Base-by-base conservation (phyloP, 2,329 filamentous ascomycete genomes). In the Penicillium griseofulvum region DNA sequence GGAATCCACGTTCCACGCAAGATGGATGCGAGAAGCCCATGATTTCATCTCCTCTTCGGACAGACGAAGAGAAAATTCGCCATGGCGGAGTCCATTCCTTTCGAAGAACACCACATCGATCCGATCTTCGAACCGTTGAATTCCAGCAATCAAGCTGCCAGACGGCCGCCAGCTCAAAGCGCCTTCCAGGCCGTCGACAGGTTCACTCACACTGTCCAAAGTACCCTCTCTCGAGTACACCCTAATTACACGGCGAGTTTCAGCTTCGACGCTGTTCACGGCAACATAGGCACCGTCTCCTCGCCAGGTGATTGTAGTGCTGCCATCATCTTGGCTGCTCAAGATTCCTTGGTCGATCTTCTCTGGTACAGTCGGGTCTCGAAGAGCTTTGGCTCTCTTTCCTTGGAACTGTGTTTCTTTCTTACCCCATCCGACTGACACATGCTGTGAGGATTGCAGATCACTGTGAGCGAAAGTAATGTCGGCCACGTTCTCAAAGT, bases 321-420 rank as follows among this genome's bases (percentile, higher is more conserved):
- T 80, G 0, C 80, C 81, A 70, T 94, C 85, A 65, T 99, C 94
- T n/a, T 82, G 77, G 8, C 80, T 67, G 67, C 90, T 95, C 16
- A 92, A 76, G 8, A 85, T 77, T 38, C 94, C 94, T 69, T 92
- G 85, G 67, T 97, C 94, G 17, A 97, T 83, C 69, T 87, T 90
- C 71, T 97, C 92, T 0, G 94, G 94, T 63, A 99, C 90, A 10
- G 94, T 99, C 16, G 94, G 94, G 72, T 99, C 94, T 51, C 90
- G 84, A 61, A 97, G 79, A 19, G 91, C 91, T 75, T 85, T 87
- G 54, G 92, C 93, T 59, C 92, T 86, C 67, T 90, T 91, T 48
- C 94, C 94, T 69, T 97, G 90, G 72, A 99, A 99, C 72, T 99
- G 94, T 0, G 94, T 99, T 75, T 99, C 94, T 70, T 89, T 91